Percentiles rank a stretch among this genome's conserved stretches.
Conservation (phyloP, 2,329 filamentous ascomycete species). For the Ilyonectria destructans region DNA sequence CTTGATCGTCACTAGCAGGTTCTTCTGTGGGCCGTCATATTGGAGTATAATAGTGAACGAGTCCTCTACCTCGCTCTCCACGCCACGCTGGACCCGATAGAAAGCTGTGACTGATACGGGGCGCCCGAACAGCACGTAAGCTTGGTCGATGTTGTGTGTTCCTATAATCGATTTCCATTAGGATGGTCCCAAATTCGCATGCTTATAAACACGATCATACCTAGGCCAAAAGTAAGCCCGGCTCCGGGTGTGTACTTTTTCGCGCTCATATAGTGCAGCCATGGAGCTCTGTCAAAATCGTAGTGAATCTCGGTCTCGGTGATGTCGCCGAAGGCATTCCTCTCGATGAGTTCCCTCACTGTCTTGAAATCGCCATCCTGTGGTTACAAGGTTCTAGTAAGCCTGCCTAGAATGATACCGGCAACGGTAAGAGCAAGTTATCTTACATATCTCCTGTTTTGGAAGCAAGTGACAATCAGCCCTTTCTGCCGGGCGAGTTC, state of each 20-base stretch:
- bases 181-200: too few species aligned
- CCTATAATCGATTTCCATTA: slow-evolving; percentile 9
- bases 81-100: slow-evolving; percentile 40
- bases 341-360: slow-evolving; percentile 29
- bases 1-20: slow-evolving; percentile 44
- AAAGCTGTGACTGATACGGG: slow-evolving; percentile 44
- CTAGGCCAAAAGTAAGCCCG: slow-evolving; percentile 62
- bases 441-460: slow-evolving; percentile 45
- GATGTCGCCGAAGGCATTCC: slow-evolving; percentile 64
- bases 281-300: slow-evolving; percentile 66
- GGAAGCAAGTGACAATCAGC: slow-evolving; percentile 43
- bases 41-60: slow-evolving; percentile 73
- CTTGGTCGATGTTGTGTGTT: slow-evolving; percentile 46
- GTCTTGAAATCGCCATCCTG: slow-evolving; percentile 45
- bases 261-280: slow-evolving; percentile 53
- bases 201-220: slow-evolving; percentile 36
- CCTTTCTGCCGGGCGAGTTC: slow-evolving; percentile 36
- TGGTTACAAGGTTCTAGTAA: too few species aligned
- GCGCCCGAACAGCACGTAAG: slow-evolving; percentile 33
- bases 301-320: slow-evolving; percentile 79
- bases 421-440: too few species aligned
- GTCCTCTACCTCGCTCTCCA: slow-evolving; percentile 58
- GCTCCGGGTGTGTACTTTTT: slow-evolving; percentile 56
- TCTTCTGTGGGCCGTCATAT: slow-evolving; percentile 62
- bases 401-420: too few species aligned